A percentile compares a stretch with the other conserved stretches of the same genome.
phyloP scores from a whole-genome alignment of 2,329 filamentous ascomycete species.

The Penicillium sp. region DNA sequence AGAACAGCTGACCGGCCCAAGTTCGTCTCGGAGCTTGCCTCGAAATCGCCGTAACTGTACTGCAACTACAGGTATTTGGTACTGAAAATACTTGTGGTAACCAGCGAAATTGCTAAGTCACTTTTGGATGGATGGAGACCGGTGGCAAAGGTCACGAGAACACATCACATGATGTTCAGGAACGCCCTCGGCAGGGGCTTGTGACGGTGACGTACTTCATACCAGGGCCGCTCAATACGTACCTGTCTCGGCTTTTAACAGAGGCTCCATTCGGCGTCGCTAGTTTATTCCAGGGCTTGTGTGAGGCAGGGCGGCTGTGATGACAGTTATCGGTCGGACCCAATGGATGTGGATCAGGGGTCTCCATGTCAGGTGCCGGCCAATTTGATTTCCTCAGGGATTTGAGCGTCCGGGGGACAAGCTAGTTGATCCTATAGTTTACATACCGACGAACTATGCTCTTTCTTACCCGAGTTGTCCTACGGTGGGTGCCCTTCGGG shows the following conservation, averaged over 20 bases:
- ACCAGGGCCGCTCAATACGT: not conserved
- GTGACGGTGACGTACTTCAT: constrained; percentile 16
- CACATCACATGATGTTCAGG: constrained; percentile 16
- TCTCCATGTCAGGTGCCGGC: constrained; percentile 6
- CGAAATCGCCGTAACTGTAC: not conserved
- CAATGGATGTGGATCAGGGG: constrained; percentile 8
- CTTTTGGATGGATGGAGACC: not conserved
- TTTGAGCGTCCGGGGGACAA: constrained; percentile 1
- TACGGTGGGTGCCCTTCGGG: not conserved
- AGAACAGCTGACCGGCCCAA: constrained; percentile 6
- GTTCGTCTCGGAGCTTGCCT: not conserved
- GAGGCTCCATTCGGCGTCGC: not conserved
- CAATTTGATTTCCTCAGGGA: constrained; percentile 7
- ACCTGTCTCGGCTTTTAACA: not conserved
- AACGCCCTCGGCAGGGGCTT: constrained; percentile 15
- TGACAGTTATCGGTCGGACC: constrained; percentile 12
- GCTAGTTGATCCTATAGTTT: not conserved
- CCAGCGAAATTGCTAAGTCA: not conserved
- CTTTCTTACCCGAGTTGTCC: not conserved
- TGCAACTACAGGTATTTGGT: not conserved
- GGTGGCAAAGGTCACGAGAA: constrained; percentile 21
- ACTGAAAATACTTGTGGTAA: constrained; percentile 2
- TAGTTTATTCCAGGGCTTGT: not conserved
- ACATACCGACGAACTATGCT: not conserved
- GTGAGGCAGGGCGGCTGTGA: constrained; percentile 5